Base-by-base conservation (phyloP, 75 land plant genomes). In the Cupressus sempervirens region DNA sequence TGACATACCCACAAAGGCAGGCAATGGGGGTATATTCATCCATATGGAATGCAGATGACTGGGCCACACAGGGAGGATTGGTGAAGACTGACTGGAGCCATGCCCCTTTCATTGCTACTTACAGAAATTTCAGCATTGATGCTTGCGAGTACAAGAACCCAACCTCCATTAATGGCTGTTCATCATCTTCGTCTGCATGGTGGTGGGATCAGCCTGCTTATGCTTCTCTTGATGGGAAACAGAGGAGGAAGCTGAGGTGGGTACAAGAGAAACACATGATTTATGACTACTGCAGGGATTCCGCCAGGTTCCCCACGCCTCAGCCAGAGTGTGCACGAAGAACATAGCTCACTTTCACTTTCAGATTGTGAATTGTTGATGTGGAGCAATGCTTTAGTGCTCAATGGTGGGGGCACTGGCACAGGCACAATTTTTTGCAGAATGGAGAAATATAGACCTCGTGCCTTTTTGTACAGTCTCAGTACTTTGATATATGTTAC, bases 211-310 rank as follows among this genome's bases (percentile, higher is more conserved):
- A 75, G 48, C 90, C 89, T 2, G 85, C 56, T 7, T 86, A 85
- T 85, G 68, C 53, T 29, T 53, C 84, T 62, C 85, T 38, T 58
- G 79, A 16, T 20, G 20, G 38, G 36, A 50, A 67, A n/a, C 45
- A 76, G 16, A 8, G 80, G 81, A 12, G 23, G 13, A 84, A 41
- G 82, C 80, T 84, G 46, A 84, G 32, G 34, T 82, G 83, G 83
- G 95, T 92, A 34, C 87, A 82, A 29, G 82, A 74, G 23, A 89
- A 85, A n/a, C 91, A 96, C 53, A 83, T 92, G 90, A 77, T 76
- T 10, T 94, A 96, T 84, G 92, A 94, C 76, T 95, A 95, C 84
- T 94, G 97, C 83, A 84, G 72, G 79, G 96, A 94, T 82, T 76
- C 70, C 48, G 0, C n/a, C 29, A 91, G 94, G 83, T 87, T 58